These are phyloP conservation scores for Pyrenula aspistea DNA, from an alignment of 495 filamentous ascomycete genomes.

Conservation along the genomic window DNA sequence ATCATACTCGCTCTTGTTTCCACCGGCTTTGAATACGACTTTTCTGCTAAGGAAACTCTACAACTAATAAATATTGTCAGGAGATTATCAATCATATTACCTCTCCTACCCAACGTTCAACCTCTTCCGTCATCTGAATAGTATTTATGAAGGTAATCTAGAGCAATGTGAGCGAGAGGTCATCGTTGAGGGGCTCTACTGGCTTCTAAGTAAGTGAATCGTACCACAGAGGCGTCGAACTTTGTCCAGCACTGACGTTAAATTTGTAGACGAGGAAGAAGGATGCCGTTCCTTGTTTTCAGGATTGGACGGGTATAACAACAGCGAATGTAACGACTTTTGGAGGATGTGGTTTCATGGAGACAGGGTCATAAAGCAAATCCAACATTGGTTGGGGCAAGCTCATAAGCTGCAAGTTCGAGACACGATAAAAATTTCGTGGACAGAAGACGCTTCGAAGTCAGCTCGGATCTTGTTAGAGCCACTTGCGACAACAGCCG, in stretches of 20 bases:
- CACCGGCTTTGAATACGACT: no score
- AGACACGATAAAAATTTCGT: not conserved
- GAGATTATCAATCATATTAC: not conserved
- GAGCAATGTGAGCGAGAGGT: not conserved
- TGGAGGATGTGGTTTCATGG: not conserved
- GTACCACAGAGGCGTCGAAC: not conserved
- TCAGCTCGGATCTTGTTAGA: not conserved
- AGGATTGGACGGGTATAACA: not conserved
- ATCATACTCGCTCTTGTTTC: not conserved
- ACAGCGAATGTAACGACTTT: not conserved
- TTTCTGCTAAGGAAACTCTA: no score
- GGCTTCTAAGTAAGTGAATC: not conserved
- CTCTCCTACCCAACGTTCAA: not conserved
- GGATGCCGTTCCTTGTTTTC: not conserved
- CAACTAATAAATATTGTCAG: no score
- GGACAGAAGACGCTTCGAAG: not conserved
- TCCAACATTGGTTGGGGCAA: not conserved
- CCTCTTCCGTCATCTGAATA: not conserved
- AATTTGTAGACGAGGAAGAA: not conserved
- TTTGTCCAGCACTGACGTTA: not conserved
- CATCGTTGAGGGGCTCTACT: not conserved
- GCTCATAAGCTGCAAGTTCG: not conserved
- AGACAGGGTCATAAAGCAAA: not conserved
- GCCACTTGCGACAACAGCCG: not conserved
- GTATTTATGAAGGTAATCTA: not conserved